Base-by-base conservation (phyloP, 2,329 filamentous ascomycete genomes). In the Colletotrichum navitas region DNA sequence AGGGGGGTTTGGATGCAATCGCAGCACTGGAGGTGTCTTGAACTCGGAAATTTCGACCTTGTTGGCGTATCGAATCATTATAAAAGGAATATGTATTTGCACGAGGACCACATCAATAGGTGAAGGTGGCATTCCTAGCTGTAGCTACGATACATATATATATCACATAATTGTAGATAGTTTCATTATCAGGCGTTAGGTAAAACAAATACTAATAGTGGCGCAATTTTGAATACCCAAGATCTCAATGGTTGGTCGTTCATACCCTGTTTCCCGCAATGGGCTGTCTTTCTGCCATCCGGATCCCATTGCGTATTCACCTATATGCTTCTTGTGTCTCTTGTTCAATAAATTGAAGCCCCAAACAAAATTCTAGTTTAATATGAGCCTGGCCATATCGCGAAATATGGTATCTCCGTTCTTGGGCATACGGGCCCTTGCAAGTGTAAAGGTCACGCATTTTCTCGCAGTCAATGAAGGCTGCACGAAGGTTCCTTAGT, bases 401-500 rank as follows among this genome's bases (percentile, higher is more conserved):
- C 18, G 16, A 21, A 43, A 43, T 18, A 43, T 43, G 16, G 58
- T 18, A 24, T 67, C 47, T 24, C 8, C 21, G 12, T 6, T 12
- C 21, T 16, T 6, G n/a, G 49, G 39, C 8, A 47, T 55, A 8
- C 39, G 34, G 18, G 29, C 32, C 5, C 55, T 39, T 54, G 63
- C 8, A 12, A 1, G 39, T n/a, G 39, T 39, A 60, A 24, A 18
- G 47, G 16, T 45, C 24, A 18, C 49, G 39, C 3, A 77, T 71
- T 1, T 66, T 43, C 26, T 78, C 74, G 11, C 75, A 74, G 0
- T 69, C 62, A 1, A 71, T 61, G 18, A 75, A 75, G 0, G 76
- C 78, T 2, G 65, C n/a, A 10, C 76, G 68, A 5, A 76, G 55
- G 3, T 47, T 65, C 10, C 26, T 49, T 5, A 59, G 1, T 2